These are phyloP conservation scores for Balamuthia mandrillaris DNA, from an alignment of 208 protist genomes.

Conservation along the genomic window DNA sequence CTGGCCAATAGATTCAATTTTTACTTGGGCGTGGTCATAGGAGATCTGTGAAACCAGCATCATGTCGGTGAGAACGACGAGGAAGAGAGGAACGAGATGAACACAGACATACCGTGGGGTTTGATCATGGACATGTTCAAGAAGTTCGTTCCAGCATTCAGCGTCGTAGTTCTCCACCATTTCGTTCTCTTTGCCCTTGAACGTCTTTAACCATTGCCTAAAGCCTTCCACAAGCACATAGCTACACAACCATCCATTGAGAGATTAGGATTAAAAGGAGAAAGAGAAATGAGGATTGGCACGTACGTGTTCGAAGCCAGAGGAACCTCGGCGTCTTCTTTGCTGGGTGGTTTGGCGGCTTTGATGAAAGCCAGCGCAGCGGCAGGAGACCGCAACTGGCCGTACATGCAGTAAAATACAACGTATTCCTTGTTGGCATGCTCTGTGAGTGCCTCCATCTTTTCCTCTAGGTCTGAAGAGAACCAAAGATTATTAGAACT, in stretches of 20 bases:
- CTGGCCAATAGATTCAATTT: too few species aligned
- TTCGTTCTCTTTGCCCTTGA: not conserved
- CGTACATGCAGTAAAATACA: not conserved
- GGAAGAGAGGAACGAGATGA: too few species aligned
- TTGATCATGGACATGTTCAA: too few species aligned
- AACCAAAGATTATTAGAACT: not conserved
- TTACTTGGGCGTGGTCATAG: too few species aligned
- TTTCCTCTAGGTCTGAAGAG: not conserved
- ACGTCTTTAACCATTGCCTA: not conserved
- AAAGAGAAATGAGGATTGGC: too few species aligned
- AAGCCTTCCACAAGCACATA: not conserved
- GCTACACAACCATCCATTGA: not conserved
- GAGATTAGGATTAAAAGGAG: too few species aligned
- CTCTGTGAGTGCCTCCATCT: not conserved
- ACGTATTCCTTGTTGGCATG: not conserved
- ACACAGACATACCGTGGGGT: too few species aligned
- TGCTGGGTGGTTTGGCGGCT: too few species aligned
- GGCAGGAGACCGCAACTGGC: not conserved
- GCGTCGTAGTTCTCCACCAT: not conserved
- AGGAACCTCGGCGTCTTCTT: too few species aligned
- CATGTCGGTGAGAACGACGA: too few species aligned
- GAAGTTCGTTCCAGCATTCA: not conserved
- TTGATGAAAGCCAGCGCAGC: not conserved
- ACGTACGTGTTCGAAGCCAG: too few species aligned
- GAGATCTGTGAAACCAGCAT: too few species aligned